Base-by-base conservation (phyloP, 2,329 filamentous ascomycete species). In the Corynespora cassiicola region DNA sequence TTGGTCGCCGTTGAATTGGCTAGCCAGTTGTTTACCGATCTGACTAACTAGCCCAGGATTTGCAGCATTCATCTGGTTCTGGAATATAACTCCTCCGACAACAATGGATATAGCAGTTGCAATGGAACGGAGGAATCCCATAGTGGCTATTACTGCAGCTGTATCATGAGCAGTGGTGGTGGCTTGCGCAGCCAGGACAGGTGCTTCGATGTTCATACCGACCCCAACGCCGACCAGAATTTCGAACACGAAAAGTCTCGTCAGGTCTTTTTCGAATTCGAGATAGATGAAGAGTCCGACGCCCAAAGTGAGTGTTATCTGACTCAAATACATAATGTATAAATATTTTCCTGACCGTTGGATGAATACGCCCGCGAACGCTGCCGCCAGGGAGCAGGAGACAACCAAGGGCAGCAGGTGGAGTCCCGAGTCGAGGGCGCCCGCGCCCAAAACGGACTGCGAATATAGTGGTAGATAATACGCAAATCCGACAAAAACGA, bases 381-480 rank as follows among this genome's bases (percentile, higher is more conserved):
- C 65, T 22, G 66, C 71, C 2, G 65, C 53, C 8, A 68, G 32
- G 3, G 75, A 70, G 42, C 72, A 68, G 2, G 55, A 43, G 7
- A 65, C 22, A 5, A 49, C 78, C 16, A 81, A 75, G 0, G 85
- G 83, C 1, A 87, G 68, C 6, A 85, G 70, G 17, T 83, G 75
- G 2, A 83, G 47, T 48, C 72, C 74, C 0, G 80, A 85, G 11
- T 71, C 68, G 29, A 85, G 67, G 0, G 83, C 79, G 1, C 74
- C 74, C 2, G 77, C 78, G 19, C 75, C 74, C 3, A 81, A 75
- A 0, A 83, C 83, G 4, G 80, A 76, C 60, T 90, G 86, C 38
- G 86, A 86, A 63, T 86, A 89, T 0, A 88, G 73, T 0, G 86
- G 86, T 3, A 88, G 68, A 53, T 85, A 89, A 64, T 86, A 88